Evolutionary conservation across 495 filamentous ascomycete genomes (phyloP).

Genomic region (Haplographium delicatum): DNA sequence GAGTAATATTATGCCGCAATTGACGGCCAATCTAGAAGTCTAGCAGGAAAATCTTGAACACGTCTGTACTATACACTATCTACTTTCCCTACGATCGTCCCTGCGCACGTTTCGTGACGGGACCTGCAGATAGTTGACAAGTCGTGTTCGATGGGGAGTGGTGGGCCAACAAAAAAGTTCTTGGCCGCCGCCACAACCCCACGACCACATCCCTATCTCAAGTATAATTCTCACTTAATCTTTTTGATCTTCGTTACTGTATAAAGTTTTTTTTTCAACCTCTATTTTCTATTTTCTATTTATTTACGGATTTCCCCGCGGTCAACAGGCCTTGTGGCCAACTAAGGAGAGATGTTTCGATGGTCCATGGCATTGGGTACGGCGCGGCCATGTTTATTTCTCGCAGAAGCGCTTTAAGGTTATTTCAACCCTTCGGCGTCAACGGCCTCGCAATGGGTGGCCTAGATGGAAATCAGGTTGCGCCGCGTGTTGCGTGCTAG

Average conservation of each 20-base stretch:
- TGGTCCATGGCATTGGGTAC: neutral
- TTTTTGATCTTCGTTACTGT: neutral
- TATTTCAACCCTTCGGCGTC: too few species aligned
- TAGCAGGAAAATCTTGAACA: too few species aligned
- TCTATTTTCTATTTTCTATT: neutral
- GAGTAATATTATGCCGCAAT: too few species aligned
- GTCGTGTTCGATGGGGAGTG: neutral
- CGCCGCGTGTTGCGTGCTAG: neutral
- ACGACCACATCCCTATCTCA: too few species aligned
- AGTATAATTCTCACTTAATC: neutral
- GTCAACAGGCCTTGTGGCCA: neutral
- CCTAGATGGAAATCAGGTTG: neutral
- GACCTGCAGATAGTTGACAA: neutral
- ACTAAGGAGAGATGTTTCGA: neutral
- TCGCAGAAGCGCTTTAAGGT: too few species aligned
- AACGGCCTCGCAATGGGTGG: slow-evolving; percentile 1
- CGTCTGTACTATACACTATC: too few species aligned
- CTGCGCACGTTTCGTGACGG: too few species aligned
- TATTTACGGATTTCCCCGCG: neutral
- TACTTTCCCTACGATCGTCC: too few species aligned
- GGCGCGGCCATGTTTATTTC: neutral
- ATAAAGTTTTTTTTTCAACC: neutral
- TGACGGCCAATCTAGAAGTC: too few species aligned
- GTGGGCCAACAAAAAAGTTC: neutral
- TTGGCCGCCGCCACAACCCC: too few species aligned